These are phyloP conservation scores for Pulveroboletus sp. DNA, from an alignment of 768 basidiomycete genomes.

Conservation along the genomic window DNA sequence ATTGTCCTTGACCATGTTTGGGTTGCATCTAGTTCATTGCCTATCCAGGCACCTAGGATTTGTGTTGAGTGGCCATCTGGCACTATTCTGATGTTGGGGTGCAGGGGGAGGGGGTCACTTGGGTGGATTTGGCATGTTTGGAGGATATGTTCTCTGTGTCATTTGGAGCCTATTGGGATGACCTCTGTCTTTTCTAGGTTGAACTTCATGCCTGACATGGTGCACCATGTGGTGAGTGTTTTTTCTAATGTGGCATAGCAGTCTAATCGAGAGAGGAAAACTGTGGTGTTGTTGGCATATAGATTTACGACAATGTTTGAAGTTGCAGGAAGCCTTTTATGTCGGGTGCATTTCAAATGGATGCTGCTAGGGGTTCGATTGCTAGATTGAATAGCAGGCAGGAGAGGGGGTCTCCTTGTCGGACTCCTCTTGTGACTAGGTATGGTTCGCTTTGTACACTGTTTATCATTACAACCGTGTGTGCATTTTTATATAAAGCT, in stretches of 20 bases:
- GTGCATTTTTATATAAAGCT: not conserved
- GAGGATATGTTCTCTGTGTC: not conserved
- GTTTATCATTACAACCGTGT: not conserved
- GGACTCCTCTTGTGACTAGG: conserved; percentile 22
- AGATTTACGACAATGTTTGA: conserved; percentile 8
- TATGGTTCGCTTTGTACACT: not conserved
- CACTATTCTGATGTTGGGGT: not conserved
- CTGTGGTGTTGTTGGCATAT: conserved; percentile 28
- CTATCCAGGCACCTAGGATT: conserved; percentile 11
- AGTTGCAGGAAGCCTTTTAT: conserved; percentile 14
- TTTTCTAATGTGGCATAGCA: not conserved
- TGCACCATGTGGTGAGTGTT: not conserved
- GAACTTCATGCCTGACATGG: not conserved
- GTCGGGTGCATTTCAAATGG: not conserved
- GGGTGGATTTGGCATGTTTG: not conserved
- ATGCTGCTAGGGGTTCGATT: conserved; percentile 22
- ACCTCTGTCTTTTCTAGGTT: not conserved
- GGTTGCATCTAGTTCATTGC: not conserved
- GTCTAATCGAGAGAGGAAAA: conserved; percentile 17
- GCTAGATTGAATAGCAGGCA: conserved; percentile 33
- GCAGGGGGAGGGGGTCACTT: not conserved
- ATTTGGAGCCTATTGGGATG: not conserved
- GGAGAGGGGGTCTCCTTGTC: conserved; percentile 35
- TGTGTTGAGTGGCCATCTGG: conserved; percentile 13
- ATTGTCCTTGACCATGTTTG: not conserved